Evolutionary conservation across 495 filamentous ascomycete genomes (phyloP), one percentile per base, ranked within the genome.

Genomic region (Mycothermus thermophilus): DNA sequence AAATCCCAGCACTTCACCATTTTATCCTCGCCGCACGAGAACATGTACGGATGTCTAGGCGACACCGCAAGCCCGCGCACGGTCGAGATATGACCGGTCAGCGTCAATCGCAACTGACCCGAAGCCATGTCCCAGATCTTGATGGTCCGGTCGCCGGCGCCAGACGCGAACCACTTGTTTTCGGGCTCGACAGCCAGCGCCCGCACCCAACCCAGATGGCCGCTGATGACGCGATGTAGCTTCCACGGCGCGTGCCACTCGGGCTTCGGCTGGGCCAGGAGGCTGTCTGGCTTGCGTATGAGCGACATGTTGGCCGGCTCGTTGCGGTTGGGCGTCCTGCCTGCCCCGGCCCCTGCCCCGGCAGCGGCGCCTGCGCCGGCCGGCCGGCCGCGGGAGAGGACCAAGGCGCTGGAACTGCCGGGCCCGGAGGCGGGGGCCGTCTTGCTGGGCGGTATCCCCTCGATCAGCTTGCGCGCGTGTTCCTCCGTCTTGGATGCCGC

Each of bases 1-100:
- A 99, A 58, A 63, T 99, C 92, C 92, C 92, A 99, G 63, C 92
- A 96, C 60, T 96, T 96, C 23, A 99, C 92, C 85, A 93, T 95
- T 70, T 99, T 99, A 56, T 99, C 92, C 58, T 99, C 92, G 33
- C 83, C 92, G 47, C 92, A 96, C 10, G 83, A 93, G 58, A 96
- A 99, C 22, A 99, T 71, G 54, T 99, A 99, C 2, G 92, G 92
- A 57, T 99, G 92, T 32, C 92, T 67, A 11, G 86, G 82, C 3
- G 85, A 93, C 5, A 99, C 82, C 0, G 88, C 92, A 31, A 99
- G 65, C 5, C 92, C 92, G 29, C 92, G 77, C 11, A 99, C 92
- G 5, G 88, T 92, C 26, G 84, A 93, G 40, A 99, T 99, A 56
- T 99, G 92, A 18, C 92, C 92, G 2, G 92, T 99, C 19, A 99